Evolutionary conservation across 768 basidiomycete genomes (phyloP), one percentile per base, ranked within the genome.

Genomic region (Mrakia blollopis): DNA sequence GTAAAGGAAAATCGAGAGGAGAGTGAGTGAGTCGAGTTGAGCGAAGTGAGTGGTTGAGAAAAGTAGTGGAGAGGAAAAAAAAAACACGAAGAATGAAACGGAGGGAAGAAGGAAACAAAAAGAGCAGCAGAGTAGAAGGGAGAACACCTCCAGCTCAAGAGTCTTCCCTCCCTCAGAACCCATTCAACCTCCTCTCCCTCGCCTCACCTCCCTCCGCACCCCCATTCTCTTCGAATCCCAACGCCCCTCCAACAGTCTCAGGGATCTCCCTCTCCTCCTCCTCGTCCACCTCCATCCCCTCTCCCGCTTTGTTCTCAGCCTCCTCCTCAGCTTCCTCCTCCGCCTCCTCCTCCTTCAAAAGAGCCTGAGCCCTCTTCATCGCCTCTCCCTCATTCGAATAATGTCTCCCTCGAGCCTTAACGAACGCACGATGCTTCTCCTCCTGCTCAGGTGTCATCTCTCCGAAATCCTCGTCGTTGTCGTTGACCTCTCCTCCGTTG

Each of bases 351-450:
- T 89, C 86, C 0, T 87, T 88, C 83, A 89, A 87, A 71, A 92
- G 83, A 79, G 86, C 83, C 75, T 87, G 86, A 35, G 91, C 91
- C 74, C 87, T 28, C 57, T 57, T 57, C 93, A 94, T 93, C 25
- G 92, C 93, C 82, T 93, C 91, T 1, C 91, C 93, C 82, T 94
- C 93, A 71, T 94, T 93, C 8, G 92, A 93, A 80, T 94, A 94
- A 81, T 94, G 93, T 74, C 91, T 86, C 73, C 91, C 72, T 25
- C 77, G 1, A 14, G 67, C 72, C 52, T 78, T 65, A 25, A 73
- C 73, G 62, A 78, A 78, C 44, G 70, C 73, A 37, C 68, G 57
- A 39, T 78, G 77, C 63, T 78, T 78, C 16, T 61, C 77, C 57
- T 78, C 73, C 68, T 78, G 77, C 57, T 78, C 77, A 0, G 77